Conservation (phyloP, 306 rosid genomes). For the Erythrophleum fordii region DNA sequence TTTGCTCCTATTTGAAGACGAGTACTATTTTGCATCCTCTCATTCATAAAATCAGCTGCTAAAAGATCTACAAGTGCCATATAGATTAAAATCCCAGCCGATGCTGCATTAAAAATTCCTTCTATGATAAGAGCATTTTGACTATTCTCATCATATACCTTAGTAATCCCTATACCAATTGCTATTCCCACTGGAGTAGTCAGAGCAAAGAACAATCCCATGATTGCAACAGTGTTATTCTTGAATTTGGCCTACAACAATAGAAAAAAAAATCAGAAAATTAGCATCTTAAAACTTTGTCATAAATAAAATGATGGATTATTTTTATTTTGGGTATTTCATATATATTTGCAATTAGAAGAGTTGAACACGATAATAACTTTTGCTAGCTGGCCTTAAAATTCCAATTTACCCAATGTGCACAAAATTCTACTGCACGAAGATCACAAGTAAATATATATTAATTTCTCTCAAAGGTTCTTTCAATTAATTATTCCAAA, state of each 20-base stretch:
- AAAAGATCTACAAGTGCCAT: conserved; percentile 63
- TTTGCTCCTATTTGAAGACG: conserved; percentile 28
- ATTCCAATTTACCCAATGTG: too few species aligned
- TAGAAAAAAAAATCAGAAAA: neutral
- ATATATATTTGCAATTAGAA: too few species aligned
- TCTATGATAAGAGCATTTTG: conserved; percentile 55
- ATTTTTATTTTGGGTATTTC: too few species aligned
- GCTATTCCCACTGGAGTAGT: conserved; percentile 67
- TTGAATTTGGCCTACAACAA: conserved; percentile 54
- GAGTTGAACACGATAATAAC: too few species aligned
- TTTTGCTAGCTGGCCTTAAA: too few species aligned
- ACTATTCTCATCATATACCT: conserved; percentile 50
- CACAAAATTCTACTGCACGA: too few species aligned
- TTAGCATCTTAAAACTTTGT: too few species aligned
- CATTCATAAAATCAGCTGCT: conserved; percentile 44
- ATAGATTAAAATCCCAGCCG: conserved; percentile 66
- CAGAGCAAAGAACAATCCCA: conserved; percentile 61
- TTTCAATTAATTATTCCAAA: too few species aligned
- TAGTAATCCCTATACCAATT: conserved; percentile 56
- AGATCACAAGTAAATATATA: too few species aligned
- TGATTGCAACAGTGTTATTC: conserved; percentile 19
- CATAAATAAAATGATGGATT: too few species aligned
- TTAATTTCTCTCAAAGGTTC: too few species aligned
- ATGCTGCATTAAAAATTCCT: conserved; percentile 62
- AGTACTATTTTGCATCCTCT: conserved; percentile 40